Percentiles rank a stretch among this genome's conserved stretches.
Conservation (phyloP, 2,329 filamentous ascomycete species). For the Coniochaeta sp. region DNA sequence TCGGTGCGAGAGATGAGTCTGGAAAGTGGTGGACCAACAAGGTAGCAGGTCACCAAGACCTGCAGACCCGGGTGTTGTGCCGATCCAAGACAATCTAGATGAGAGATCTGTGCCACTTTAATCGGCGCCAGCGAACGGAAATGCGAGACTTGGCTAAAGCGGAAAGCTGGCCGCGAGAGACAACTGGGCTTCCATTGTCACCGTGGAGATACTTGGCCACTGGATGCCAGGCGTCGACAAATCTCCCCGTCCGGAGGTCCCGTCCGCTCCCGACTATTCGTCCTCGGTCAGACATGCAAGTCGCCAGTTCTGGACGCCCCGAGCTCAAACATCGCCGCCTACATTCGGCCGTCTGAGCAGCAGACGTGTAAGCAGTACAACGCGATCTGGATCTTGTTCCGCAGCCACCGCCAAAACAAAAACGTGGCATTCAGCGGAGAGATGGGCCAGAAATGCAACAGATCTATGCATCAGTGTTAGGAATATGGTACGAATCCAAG, state of each 20-base stretch:
- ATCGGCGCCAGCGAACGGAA: neutral
- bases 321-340: neutral
- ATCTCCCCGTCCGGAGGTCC: neutral
- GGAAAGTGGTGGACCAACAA: neutral
- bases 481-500: neutral
- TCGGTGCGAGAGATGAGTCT: neutral
- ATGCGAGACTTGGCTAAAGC: neutral
- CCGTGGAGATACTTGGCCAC: neutral
- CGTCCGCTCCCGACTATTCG: neutral
- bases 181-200: neutral
- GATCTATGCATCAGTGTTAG: neutral
- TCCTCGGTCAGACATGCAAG: neutral
- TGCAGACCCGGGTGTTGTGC: neutral
- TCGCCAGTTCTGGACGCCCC: neutral
- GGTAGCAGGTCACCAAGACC: neutral
- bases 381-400: neutral
- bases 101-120: neutral
- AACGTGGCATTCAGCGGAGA: neutral
- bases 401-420: neutral
- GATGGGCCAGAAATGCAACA: neutral
- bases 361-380: neutral
- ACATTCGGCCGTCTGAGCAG: neutral
- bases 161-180: neutral
- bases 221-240: neutral
- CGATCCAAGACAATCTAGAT: neutral